These are phyloP conservation scores for Lavandula angustifolia DNA, from an alignment of 257 asterid genomes.

Conservation along the genomic window DNA sequence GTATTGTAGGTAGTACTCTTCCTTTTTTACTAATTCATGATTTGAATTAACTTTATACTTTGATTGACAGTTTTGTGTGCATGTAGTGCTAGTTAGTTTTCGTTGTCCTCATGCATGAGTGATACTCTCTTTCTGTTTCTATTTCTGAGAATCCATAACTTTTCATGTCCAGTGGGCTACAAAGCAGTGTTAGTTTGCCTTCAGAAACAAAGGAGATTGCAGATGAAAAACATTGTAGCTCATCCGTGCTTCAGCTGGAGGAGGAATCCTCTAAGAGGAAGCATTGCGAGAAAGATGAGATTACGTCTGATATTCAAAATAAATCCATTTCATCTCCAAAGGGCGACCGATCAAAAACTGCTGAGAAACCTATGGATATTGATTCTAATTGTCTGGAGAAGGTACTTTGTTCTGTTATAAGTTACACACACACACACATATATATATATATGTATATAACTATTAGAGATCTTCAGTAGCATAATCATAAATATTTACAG, in stretches of 20 bases:
- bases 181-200: conserved; percentile 40
- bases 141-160: conserved; percentile 29
- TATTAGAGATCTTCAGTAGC: conserved; percentile 22
- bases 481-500: conserved; percentile 47
- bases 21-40: conserved; percentile 13
- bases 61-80: not conserved
- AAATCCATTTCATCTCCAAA: conserved; percentile 39
- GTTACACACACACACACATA: no score
- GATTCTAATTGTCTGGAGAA: conserved; percentile 41
- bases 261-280: conserved; percentile 46
- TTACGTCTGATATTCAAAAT: conserved; percentile 37
- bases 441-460: no score
- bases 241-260: conserved; percentile 44
- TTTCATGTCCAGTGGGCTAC: conserved; percentile 51
- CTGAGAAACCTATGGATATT: conserved; percentile 30
- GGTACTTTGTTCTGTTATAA: conserved; percentile 40
- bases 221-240: conserved; percentile 40
- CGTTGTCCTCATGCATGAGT: no score
- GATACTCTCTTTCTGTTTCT: conserved; percentile 24
- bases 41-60: conserved; percentile 19
- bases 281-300: conserved; percentile 38
- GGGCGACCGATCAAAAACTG: conserved; percentile 27
- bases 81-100: conserved; percentile 10
- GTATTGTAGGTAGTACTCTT: conserved; percentile 66
- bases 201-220: conserved; percentile 38